Percentiles rank a stretch among this genome's conserved stretches.
These are phyloP conservation scores for Termitomyces sp. DNA, from an alignment of 768 basidiomycete genomes.

Conservation along the genomic window DNA sequence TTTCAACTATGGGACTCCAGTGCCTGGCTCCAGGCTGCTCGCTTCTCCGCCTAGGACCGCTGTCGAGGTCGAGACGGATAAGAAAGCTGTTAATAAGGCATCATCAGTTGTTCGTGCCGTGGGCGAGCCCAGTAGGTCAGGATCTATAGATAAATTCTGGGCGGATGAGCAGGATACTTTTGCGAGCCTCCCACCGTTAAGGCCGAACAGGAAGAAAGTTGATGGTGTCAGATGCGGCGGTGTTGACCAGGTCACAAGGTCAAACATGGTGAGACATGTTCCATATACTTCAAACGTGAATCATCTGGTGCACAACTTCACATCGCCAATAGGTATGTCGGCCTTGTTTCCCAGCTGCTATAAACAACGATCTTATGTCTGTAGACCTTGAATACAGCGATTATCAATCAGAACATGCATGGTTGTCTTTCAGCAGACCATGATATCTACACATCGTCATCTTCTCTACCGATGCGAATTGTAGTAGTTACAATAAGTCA, in stretches of 20 bases:
- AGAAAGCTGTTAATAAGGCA: constrained; percentile 16
- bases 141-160: constrained; percentile 19
- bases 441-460: too few species aligned
- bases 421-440: too few species aligned
- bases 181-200: constrained; percentile 26
- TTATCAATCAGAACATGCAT: too few species aligned
- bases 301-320: constrained; percentile 58
- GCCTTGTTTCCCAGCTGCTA: too few species aligned
- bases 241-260: constrained; percentile 30
- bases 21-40: constrained; percentile 19
- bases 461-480: too few species aligned
- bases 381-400: too few species aligned
- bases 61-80: constrained; percentile 12
- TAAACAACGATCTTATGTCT: too few species aligned
- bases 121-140: constrained; percentile 6
- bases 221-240: constrained; percentile 32
- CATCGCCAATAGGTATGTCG: constrained; percentile 65
- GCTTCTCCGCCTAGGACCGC: constrained; percentile 30
- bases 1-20: constrained; percentile 6
- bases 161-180: constrained; percentile 26
- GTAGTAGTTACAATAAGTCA: too few species aligned
- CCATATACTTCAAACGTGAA: constrained; percentile 30
- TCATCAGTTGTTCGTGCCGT: background rate
- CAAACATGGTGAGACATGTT: constrained; percentile 40
- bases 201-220: constrained; percentile 39